Evolutionary conservation across 2,329 filamentous ascomycete species (phyloP).

Genomic region (Fusarium sp.): DNA sequence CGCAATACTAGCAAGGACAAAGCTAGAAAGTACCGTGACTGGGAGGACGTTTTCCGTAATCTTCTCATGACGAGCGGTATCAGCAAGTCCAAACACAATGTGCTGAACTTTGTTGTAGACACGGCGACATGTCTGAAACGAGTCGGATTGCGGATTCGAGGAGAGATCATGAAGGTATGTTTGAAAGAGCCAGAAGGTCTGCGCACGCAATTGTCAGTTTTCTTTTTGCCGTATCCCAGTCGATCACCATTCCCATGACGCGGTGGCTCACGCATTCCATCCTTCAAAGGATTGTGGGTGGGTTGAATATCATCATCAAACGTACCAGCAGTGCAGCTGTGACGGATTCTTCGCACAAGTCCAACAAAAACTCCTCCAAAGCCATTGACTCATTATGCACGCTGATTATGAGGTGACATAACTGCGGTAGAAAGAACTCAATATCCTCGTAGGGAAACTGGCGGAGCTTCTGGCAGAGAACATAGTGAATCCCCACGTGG

Average conservation of each 20-base stretch:
- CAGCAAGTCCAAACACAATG: slow-evolving; percentile 83
- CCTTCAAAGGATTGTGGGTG: background rate
- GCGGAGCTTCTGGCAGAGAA: slow-evolving; percentile 87
- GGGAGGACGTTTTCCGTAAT: slow-evolving; percentile 86
- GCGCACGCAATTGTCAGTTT: slow-evolving; percentile 32
- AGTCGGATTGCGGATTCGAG: slow-evolving; percentile 77
- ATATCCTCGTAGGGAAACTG: slow-evolving; percentile 92
- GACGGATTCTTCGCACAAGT: slow-evolving; percentile 88
- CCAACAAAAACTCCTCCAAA: slow-evolving; percentile 86
- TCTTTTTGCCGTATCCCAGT: background rate
- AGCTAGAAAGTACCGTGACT: slow-evolving; percentile 82
- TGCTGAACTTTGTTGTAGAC: slow-evolving; percentile 91
- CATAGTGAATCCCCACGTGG: slow-evolving; percentile 90
- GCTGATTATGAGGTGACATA: slow-evolving; percentile 89
- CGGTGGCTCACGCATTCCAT: slow-evolving; percentile 22
- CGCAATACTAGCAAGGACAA: slow-evolving; percentile 81
- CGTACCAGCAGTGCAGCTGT: slow-evolving; percentile 84
- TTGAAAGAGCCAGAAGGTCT: slow-evolving; percentile 94
- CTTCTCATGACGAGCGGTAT: slow-evolving; percentile 75
- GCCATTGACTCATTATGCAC: slow-evolving; percentile 94
- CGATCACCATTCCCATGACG: slow-evolving; percentile 4
- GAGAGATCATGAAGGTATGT: slow-evolving; percentile 87
- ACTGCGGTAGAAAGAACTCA: slow-evolving; percentile 89
- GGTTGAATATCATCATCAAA: slow-evolving; percentile 31
- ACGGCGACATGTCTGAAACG: slow-evolving; percentile 84